Conservation (phyloP, 352 stramenopile genomes). For the Globisporangium spiculum region DNA sequence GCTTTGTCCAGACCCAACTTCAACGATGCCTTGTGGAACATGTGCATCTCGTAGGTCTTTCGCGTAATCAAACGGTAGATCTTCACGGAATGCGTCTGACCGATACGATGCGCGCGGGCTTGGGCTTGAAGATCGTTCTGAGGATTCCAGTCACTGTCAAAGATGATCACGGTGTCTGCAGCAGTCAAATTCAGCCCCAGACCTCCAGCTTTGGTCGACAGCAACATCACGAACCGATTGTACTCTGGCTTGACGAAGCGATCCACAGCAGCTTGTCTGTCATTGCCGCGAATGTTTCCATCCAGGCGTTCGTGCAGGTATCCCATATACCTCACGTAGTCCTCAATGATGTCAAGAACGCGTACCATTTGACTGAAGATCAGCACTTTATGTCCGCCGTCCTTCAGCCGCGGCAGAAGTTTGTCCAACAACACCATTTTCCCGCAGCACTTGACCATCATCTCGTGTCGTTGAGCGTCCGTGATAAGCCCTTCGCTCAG, state of each 20-base stretch:
- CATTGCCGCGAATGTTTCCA: conserved; percentile 93
- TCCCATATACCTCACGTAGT: conserved; percentile 93
- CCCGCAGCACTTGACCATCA: conserved; percentile 97
- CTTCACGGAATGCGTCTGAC: conserved; percentile 88
- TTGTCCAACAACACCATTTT: conserved; percentile 99
- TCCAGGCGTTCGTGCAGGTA: conserved; percentile 98
- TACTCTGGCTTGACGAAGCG: conserved; percentile 90
- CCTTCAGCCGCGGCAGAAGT: conserved; percentile 95
- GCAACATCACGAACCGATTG: conserved; percentile 96
- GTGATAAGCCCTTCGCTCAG: conserved; percentile 76
- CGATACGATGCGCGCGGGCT: conserved; percentile 89
- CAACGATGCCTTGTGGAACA: conserved; percentile 91
- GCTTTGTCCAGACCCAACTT: conserved; percentile 93
- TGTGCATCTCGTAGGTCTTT: conserved; percentile 95
- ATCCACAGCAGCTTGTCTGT: conserved; percentile 83
- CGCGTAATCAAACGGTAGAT: conserved; percentile 88
- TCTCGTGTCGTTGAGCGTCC: conserved; percentile 82
- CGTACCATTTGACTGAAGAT: conserved; percentile 99
- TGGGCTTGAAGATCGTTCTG: conserved; percentile 96
- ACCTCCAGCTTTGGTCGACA: conserved; percentile 97
- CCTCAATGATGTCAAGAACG: conserved; percentile 99
- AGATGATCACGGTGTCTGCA: conserved; percentile 97
- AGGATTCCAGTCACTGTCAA: conserved; percentile 98
- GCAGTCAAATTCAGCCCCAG: conserved; percentile 91
- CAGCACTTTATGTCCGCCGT: conserved; percentile 96